Percentiles rank a stretch among this genome's conserved stretches.
phyloP scores from a whole-genome alignment of 1,284 basidiomycete species.

The Ceratobasidium papillatum region DNA sequence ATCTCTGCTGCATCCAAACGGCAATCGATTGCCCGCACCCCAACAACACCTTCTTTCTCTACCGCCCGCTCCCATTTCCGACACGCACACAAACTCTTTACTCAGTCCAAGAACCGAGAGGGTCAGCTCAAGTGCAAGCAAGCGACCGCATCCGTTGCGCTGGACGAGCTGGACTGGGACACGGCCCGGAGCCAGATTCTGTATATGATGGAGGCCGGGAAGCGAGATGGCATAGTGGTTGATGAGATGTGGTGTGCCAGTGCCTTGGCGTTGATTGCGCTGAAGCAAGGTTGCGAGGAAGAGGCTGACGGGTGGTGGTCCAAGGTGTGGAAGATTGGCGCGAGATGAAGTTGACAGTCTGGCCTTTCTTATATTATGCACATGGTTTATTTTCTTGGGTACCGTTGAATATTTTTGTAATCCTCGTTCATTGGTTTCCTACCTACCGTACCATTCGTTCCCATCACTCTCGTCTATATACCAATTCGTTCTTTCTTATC shows the following conservation, averaged over 20 bases:
- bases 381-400: neutral
- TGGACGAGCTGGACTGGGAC: slow-evolving; percentile 35
- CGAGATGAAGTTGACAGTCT: neutral
- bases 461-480: neutral
- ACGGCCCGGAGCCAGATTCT: slow-evolving; percentile 38
- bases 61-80: slow-evolving; percentile 33
- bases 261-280: slow-evolving; percentile 27
- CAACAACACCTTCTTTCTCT: slow-evolving; percentile 3
- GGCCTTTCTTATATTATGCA: too few species aligned
- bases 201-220: slow-evolving; percentile 30
- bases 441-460: neutral
- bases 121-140: slow-evolving; percentile 31
- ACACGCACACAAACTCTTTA: slow-evolving; percentile 28
- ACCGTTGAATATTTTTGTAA: neutral
- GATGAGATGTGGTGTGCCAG: slow-evolving; percentile 39
- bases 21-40: neutral
- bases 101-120: slow-evolving; percentile 8
- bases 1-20: neutral
- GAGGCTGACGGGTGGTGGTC: slow-evolving; percentile 21
- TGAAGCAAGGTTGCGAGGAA: slow-evolving; percentile 16
- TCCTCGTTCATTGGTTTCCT: neutral
- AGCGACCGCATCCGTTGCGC: slow-evolving; percentile 26
- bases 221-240: slow-evolving; percentile 14
- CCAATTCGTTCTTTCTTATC: slow-evolving; percentile 2
- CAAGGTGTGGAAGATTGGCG: neutral